Base-by-base conservation (phyloP, 1,139 yeast genomes). In the Pneumocystis wakefieldiae region DNA sequence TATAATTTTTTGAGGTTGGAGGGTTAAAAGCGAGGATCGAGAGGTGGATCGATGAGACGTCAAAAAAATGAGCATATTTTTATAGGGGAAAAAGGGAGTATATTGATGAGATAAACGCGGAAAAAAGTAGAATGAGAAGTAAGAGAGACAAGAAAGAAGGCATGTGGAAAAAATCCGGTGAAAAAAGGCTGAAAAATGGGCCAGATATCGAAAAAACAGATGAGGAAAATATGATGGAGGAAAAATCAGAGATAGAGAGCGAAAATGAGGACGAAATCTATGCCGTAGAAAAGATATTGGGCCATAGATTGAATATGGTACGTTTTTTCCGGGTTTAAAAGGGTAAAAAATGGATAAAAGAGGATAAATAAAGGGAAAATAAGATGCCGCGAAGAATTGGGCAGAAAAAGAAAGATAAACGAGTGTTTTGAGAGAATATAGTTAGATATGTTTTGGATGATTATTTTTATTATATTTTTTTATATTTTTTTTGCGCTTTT, bases 261-360 rank as follows among this genome's bases (percentile, higher is more conserved):
- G 59, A 57, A 19, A 57, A 57, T 57, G 59, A 57, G 15, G 59
- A 57, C n/a, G 59, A 57, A 12, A 39, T 37, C 15, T 57, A 57
- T 29, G 59, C 32, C 4, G 59, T 57, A 19, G 59, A 57, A 29
- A 39, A 29, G 28, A 57, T 57, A 10, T 29, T 57, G 14, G 59
- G 14, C 24, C 59, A 57, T 57, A 8, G 59, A 3, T 24, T 37
- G 55, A 48, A 48, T 48, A 24, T 29, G 4, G 55, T 48, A 19
- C 12, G 55, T 48, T 48, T 24, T 24, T 48, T 48, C 1, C 6
- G 35, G 7, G 35, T 48, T 48, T 6, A 24, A 41, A 41, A n/a
- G 1, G 10, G 28, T 10, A 10, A 14, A 24, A 1, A 10, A 7
- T 10, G 10, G 32, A 28, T 24, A 48, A 24, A 17, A 12, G 3